phyloP scores from a whole-genome alignment of 345 rosid species.

The Syzygium oleosum region DNA sequence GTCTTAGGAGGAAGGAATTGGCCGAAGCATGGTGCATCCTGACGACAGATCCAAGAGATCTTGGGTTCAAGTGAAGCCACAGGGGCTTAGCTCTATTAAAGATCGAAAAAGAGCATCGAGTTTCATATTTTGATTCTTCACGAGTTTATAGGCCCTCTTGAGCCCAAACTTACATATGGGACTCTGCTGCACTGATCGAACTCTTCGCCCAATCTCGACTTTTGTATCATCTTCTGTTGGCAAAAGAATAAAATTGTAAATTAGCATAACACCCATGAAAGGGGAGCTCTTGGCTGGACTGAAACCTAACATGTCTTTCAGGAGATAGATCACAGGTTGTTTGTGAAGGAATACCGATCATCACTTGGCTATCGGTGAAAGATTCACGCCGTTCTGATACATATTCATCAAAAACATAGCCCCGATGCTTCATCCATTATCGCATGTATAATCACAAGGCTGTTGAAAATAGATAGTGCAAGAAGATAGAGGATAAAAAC shows the following conservation, averaged over 20 bases:
- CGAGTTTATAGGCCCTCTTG: background rate
- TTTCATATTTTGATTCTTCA: too few species aligned
- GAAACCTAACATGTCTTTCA: background rate
- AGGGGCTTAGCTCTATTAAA: background rate
- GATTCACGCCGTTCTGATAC: background rate
- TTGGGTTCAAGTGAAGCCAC: background rate
- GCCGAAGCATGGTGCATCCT: background rate
- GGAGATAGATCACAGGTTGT: background rate
- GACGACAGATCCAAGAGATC: background rate
- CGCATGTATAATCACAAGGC: background rate
- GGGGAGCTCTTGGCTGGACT: background rate
- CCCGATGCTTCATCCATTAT: background rate
- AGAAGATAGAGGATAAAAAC: background rate
- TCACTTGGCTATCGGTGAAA: background rate
- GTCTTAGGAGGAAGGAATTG: background rate
- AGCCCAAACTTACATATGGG: background rate
- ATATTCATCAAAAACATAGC: background rate
- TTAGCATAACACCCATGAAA: too few species aligned
- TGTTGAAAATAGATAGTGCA: background rate
- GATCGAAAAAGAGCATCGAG: background rate
- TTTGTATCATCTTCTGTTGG: background rate
- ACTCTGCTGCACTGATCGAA: background rate
- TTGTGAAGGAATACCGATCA: background rate
- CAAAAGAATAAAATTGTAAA: background rate
- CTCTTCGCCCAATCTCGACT: background rate